Percentiles rank a stretch among this genome's conserved stretches.
Evolutionary conservation across 768 basidiomycete species (phyloP).

Genomic region (Russula sp.): DNA sequence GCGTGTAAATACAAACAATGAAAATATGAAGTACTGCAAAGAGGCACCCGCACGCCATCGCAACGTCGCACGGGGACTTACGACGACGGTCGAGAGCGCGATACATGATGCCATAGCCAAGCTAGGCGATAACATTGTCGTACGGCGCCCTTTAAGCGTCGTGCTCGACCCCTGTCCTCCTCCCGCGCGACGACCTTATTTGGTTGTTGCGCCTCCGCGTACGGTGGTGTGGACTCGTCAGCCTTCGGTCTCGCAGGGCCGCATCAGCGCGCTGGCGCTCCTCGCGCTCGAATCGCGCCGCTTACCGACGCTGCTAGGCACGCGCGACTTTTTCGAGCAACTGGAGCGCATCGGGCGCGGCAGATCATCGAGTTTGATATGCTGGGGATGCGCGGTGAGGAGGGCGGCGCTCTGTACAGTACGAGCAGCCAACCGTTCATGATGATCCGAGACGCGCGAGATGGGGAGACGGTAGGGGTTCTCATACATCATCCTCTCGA

Average conservation of each 20-base stretch:
- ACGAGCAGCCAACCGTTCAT: slow-evolving; percentile 21
- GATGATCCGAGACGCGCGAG: slow-evolving; percentile 12
- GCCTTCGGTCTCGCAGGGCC: slow-evolving; percentile 13
- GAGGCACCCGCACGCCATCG: no score
- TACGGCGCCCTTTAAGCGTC: no score
- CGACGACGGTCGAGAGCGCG: no score
- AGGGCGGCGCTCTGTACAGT: slow-evolving; percentile 18
- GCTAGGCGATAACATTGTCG: no score
- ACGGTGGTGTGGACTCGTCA: slow-evolving; percentile 17
- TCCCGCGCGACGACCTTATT: neutral
- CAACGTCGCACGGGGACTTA: no score
- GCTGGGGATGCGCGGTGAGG: slow-evolving; percentile 8
- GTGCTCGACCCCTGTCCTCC: no score
- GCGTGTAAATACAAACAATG: no score
- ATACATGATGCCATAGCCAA: no score
- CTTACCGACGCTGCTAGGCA: slow-evolving; percentile 2
- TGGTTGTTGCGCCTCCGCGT: slow-evolving; percentile 16
- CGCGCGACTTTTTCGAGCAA: slow-evolving; percentile 9
- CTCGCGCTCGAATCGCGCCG: slow-evolving; percentile 20
- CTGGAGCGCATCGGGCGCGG: slow-evolving; percentile 19
- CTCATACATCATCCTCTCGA: no score
- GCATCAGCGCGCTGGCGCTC: slow-evolving; percentile 17
- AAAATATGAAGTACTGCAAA: no score
- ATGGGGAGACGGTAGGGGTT: slow-evolving; percentile 17
- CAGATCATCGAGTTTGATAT: slow-evolving; percentile 22